phyloP scores from a whole-genome alignment of 2,329 filamentous ascomycete species.

The Aureobasidium pullulans region DNA sequence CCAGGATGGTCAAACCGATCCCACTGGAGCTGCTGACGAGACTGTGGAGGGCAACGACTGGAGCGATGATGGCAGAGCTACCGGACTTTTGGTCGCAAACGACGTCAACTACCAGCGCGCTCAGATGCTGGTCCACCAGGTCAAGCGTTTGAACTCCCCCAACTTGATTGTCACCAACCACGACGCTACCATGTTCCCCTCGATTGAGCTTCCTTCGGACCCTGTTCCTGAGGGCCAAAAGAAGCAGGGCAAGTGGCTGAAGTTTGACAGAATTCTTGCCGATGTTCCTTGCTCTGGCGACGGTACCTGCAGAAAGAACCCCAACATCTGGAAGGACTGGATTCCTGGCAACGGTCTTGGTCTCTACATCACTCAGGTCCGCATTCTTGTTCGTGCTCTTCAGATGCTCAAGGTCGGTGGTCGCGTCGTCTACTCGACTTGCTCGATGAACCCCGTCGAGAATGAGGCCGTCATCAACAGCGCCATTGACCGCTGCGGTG shows the following conservation, averaged over 20 bases:
- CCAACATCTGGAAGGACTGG: constrained; percentile 94
- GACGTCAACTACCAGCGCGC: constrained; percentile 94
- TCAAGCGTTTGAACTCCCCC: constrained; percentile 92
- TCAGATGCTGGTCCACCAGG: constrained; percentile 95
- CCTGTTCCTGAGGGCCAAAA: constrained; percentile 42
- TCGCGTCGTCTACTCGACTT: constrained; percentile 93
- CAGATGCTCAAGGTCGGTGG: constrained; percentile 96
- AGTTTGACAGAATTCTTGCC: constrained; percentile 92
- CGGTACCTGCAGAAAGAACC: constrained; percentile 88
- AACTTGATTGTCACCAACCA: constrained; percentile 97
- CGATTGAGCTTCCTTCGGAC: constrained; percentile 69
- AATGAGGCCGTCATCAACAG: constrained; percentile 88
- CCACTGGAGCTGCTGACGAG: constrained; percentile 17
- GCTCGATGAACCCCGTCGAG: constrained; percentile 97
- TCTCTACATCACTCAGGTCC: constrained; percentile 75
- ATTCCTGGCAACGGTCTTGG: constrained; percentile 78
- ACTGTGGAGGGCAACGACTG: constrained; percentile 39
- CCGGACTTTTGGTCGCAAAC: constrained; percentile 88
- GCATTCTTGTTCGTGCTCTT: constrained; percentile 83
- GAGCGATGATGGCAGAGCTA: constrained; percentile 75
- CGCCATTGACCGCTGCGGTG: constrained; percentile 85
- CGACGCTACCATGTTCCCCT: constrained; percentile 91
- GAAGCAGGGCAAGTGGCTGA: constrained; percentile 65
- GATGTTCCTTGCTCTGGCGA: constrained; percentile 97
- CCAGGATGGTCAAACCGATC: constrained; percentile 37